Percentiles rank a stretch among this genome's conserved stretches.
Conservation (phyloP, 352 stramenopile species). For the Saprolegnia parasitica region DNA sequence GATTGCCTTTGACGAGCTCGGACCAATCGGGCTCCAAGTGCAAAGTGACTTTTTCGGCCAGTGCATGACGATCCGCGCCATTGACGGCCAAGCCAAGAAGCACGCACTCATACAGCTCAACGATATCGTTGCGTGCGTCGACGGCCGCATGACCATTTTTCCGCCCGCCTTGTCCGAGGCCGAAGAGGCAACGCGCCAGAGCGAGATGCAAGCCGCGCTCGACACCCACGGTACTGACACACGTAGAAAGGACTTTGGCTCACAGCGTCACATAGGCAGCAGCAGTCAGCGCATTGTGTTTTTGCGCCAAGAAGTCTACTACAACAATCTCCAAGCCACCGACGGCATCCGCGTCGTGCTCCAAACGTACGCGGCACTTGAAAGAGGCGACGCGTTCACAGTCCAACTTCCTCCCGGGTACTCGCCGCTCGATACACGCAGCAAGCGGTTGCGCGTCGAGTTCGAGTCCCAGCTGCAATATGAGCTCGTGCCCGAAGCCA, state of each 20-base stretch:
- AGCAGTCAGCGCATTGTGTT: conserved; percentile 12
- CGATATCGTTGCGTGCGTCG: conserved; percentile 51
- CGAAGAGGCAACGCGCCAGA: conserved; percentile 37
- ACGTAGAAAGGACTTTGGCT: not conserved
- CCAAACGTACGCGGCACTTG: not conserved
- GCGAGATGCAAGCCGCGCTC: conserved; percentile 33
- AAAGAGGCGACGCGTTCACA: not conserved
- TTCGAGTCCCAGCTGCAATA: conserved; percentile 7
- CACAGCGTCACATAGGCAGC: not conserved
- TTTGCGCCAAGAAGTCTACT: conserved; percentile 27
- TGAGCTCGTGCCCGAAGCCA: not conserved
- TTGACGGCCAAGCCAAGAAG: conserved; percentile 37
- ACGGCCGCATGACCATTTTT: conserved; percentile 33
- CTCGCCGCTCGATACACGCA: not conserved
- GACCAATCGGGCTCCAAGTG: conserved; percentile 40
- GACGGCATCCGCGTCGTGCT: conserved; percentile 3
- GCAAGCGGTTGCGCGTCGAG: not conserved
- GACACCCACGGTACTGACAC: conserved; percentile 27
- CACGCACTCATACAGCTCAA: conserved; percentile 46
- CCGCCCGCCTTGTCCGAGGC: conserved; percentile 33
- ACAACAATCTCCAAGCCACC: not conserved
- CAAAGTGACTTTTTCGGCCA: conserved; percentile 57
- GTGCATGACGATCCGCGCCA: conserved; percentile 42
- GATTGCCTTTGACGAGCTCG: conserved; percentile 47
- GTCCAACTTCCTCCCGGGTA: not conserved